Conservation (phyloP, 495 filamentous ascomycete species). For the Parathielavia hyrcaniae region DNA sequence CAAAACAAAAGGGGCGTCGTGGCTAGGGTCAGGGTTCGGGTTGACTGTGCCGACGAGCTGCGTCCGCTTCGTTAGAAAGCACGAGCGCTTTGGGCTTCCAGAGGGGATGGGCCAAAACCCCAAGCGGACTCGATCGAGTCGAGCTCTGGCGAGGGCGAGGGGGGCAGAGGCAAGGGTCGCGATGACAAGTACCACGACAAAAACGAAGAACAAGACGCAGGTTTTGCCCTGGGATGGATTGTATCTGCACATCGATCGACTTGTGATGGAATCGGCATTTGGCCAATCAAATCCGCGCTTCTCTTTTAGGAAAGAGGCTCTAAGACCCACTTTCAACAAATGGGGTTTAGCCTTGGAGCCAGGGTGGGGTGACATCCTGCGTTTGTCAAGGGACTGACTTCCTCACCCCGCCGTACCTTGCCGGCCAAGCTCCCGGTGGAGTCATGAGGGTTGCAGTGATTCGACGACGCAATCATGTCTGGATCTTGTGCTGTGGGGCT, state of each 20-base stretch:
- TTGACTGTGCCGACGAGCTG: neutral
- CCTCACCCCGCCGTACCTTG: too few species aligned
- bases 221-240: neutral
- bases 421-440: too few species aligned
- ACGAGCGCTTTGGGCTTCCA: neutral
- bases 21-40: slow-evolving; percentile 7
- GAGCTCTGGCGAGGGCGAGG: neutral
- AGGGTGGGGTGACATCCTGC: too few species aligned
- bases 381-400: too few species aligned
- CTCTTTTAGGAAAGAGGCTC: neutral
- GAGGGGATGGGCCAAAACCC: neutral
- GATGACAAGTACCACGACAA: too few species aligned
- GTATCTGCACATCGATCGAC: neutral
- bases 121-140: neutral
- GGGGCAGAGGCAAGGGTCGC: too few species aligned
- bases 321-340: neutral
- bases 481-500: slow-evolving; percentile 5
- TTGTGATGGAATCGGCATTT: neutral
- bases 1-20: neutral
- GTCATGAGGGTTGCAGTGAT: too few species aligned
- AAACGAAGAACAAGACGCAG: too few species aligned
- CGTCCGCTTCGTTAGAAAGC: neutral
- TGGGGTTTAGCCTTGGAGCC: too few species aligned
- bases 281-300: neutral
- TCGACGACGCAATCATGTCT: neutral